Percentiles rank a stretch among this genome's conserved stretches.
Conservation (phyloP, 306 rosid species). For the Dryas drummondii region DNA sequence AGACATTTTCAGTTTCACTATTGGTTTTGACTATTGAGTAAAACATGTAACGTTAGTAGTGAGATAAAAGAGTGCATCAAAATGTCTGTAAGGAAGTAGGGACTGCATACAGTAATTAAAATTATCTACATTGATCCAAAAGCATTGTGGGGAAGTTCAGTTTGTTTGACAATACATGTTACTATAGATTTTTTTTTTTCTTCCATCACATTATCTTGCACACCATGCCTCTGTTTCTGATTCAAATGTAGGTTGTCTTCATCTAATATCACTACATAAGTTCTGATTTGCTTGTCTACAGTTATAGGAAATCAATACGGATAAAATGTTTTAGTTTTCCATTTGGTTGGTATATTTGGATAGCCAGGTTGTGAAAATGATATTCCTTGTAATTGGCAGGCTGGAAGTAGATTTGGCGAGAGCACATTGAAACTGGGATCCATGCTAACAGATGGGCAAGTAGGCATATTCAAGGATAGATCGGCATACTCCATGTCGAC, state of each 20-base stretch:
- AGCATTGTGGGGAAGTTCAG: too few relatives aligned
- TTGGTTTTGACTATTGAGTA: too few relatives aligned
- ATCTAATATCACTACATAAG: background rate
- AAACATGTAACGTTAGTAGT: too few relatives aligned
- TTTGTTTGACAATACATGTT: too few relatives aligned
- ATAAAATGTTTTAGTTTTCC: background rate
- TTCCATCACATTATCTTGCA: too few relatives aligned
- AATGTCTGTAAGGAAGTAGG: background rate
- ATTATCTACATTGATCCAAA: too few relatives aligned
- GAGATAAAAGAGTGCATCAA: background rate
- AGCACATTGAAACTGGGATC: constrained; percentile 94
- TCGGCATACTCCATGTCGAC: constrained; percentile 90
- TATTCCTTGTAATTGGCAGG: constrained; percentile 44
- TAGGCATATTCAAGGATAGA: constrained; percentile 95
- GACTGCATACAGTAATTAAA: background rate
- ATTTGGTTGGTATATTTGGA: constrained; percentile 14
- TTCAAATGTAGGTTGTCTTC: background rate
- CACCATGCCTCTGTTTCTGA: background rate
- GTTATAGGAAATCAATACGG: background rate
- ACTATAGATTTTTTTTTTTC: too few relatives aligned
- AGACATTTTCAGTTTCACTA: too few relatives aligned
- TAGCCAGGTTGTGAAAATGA: constrained; percentile 21
- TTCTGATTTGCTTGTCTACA: background rate
- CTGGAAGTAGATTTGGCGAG: constrained; percentile 95
- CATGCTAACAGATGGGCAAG: constrained; percentile 90